phyloP scores from a whole-genome alignment of 2,329 filamentous ascomycete species.

The Nigrospora oryzae region DNA sequence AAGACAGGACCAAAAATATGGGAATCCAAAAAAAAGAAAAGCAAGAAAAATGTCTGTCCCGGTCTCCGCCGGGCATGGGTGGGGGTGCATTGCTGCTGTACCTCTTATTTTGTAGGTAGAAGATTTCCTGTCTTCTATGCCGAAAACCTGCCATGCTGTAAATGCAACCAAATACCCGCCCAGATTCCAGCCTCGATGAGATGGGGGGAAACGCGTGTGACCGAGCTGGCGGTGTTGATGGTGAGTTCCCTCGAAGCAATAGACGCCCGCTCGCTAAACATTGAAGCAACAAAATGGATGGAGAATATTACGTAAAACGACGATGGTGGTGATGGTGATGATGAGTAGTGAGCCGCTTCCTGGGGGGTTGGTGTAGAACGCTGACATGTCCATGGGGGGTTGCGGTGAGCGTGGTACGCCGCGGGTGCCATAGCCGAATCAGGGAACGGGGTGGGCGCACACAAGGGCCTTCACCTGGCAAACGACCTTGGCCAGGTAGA shows the following conservation, averaged over 20 bases:
- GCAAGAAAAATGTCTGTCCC: slow-evolving; percentile 33
- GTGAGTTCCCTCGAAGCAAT: slow-evolving; percentile 18
- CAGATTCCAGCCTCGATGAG: slow-evolving; percentile 47
- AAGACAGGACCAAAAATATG: slow-evolving; percentile 19
- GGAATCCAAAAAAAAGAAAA: slow-evolving; percentile 33
- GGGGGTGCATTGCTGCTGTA: slow-evolving; percentile 56
- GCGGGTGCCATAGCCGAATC: slow-evolving; percentile 12
- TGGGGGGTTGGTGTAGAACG: slow-evolving; percentile 26
- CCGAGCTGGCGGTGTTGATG: slow-evolving; percentile 40
- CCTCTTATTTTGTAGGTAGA: slow-evolving; percentile 38
- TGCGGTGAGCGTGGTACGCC: slow-evolving; percentile 13
- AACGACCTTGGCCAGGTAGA: background rate
- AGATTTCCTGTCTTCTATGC: slow-evolving; percentile 33
- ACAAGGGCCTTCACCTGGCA: background rate
- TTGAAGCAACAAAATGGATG: slow-evolving; percentile 14
- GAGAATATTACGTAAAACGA: background rate
- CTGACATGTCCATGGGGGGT: slow-evolving; percentile 14
- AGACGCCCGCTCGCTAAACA: slow-evolving; percentile 32
- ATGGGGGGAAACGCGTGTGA: slow-evolving; percentile 31
- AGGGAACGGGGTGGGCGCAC: slow-evolving; percentile 7
- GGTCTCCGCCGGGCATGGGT: slow-evolving; percentile 35
- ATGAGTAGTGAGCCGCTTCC: slow-evolving; percentile 16
- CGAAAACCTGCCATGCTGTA: slow-evolving; percentile 37
- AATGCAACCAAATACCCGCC: slow-evolving; percentile 45
- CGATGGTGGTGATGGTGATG: background rate